phyloP scores from a whole-genome alignment of 345 rosid species.

The Arabidopsis suecica region DNA sequence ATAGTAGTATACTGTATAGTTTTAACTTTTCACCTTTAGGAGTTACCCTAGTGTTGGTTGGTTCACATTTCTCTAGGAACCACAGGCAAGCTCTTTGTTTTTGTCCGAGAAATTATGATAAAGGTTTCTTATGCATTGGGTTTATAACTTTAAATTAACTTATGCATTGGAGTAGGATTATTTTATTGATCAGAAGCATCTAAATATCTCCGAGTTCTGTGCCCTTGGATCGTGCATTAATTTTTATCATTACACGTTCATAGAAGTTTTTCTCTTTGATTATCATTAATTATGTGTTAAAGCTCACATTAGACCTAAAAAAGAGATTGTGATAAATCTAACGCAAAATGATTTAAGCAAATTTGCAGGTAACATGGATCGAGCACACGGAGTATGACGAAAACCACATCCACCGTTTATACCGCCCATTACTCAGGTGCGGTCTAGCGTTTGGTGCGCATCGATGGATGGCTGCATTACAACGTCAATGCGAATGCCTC shows the following conservation, averaged over 20 bases:
- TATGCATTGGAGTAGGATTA: neutral
- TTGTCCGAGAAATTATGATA: slow-evolving; percentile 1
- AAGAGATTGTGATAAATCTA: neutral
- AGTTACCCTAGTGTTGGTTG: slow-evolving; percentile 3
- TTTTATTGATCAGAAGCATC: slow-evolving; percentile 66
- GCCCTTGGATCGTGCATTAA: slow-evolving; percentile 47
- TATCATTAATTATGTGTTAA: neutral
- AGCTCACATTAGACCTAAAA: no score
- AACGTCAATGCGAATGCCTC: slow-evolving; percentile 91
- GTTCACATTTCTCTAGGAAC: slow-evolving; percentile 31
- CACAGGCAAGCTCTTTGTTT: slow-evolving; percentile 22
- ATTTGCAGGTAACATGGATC: slow-evolving; percentile 91
- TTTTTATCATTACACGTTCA: neutral
- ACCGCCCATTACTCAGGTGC: slow-evolving; percentile 62
- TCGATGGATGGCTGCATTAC: slow-evolving; percentile 92
- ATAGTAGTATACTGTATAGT: neutral
- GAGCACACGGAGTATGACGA: slow-evolving; percentile 94
- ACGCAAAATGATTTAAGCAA: neutral
- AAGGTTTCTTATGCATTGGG: slow-evolving; percentile 34
- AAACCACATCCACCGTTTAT: slow-evolving; percentile 70
- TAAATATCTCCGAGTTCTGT: slow-evolving; percentile 50
- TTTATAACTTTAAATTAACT: neutral
- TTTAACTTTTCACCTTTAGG: slow-evolving; percentile 1
- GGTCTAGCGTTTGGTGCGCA: slow-evolving; percentile 94
- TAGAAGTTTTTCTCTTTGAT: neutral